Conservation (phyloP, 2,329 filamentous ascomycete genomes). For the Cordyceps tenuipes region DNA sequence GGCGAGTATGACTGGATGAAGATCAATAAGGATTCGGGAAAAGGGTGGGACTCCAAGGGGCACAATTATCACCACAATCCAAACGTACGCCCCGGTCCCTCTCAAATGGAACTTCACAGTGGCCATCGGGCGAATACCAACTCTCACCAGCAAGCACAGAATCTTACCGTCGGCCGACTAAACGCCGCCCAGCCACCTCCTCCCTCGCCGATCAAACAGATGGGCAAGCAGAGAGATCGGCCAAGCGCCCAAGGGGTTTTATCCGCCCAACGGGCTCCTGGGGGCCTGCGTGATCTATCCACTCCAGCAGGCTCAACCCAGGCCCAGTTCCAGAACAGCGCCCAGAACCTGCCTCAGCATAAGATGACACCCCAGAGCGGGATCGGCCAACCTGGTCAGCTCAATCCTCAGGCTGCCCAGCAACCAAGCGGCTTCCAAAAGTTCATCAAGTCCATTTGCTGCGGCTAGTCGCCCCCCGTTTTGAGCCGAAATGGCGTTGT, state of each 20-base stretch:
- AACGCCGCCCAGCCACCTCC: constrained; percentile 87
- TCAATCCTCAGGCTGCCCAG: constrained; percentile 52
- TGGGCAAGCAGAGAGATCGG: constrained; percentile 65
- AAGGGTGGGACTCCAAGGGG: constrained; percentile 68
- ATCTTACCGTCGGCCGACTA: constrained; percentile 78
- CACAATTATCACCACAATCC: constrained; percentile 60
- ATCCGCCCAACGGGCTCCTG: constrained; percentile 65
- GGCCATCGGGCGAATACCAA: constrained; percentile 59
- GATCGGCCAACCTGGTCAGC: constrained; percentile 42
- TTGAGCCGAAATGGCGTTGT: constrained; percentile 22
- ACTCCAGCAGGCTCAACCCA: constrained; percentile 87
- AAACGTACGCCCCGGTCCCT: constrained; percentile 70
- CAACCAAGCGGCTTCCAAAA: constrained; percentile 83
- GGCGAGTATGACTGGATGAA: constrained; percentile 99
- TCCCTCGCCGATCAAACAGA: constrained; percentile 76
- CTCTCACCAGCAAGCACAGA: constrained; percentile 53
- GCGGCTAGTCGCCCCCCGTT: constrained; percentile 48
- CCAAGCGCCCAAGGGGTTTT: constrained; percentile 70
- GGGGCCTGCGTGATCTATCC: constrained; percentile 65
- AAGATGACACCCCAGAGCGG: constrained; percentile 49
- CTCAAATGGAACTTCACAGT: constrained; percentile 75
- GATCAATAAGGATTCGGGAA: constrained; percentile 71
- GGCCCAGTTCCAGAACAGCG: constrained; percentile 94
- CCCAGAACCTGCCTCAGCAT: constrained; percentile 70
- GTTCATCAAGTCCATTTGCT: constrained; percentile 87